Evolutionary conservation across 352 stramenopile species (phyloP), one percentile per base, ranked within the genome.

Genomic region (Pythium folliculosum): DNA sequence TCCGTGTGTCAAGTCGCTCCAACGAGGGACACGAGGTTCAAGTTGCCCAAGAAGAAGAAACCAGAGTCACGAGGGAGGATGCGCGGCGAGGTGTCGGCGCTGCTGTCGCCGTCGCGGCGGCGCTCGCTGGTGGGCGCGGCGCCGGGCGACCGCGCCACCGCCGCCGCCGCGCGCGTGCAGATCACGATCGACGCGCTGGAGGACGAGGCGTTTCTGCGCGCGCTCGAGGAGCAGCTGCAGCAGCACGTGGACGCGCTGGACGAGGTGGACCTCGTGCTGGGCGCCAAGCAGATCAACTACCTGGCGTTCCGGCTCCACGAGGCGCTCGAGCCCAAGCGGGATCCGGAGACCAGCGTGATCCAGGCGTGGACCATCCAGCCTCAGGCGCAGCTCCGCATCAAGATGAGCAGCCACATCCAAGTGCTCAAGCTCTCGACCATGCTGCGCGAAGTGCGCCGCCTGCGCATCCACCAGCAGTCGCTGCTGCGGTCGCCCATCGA

Each of bases 381-480:
- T 27, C 82, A 89, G 64, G 61, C 67, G 16, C 70, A 76, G 45
- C 65, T 80, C 25, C 86, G 84, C 59, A 74, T 86, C 63, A 92
- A 93, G 69, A 76, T 88, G 62, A 87, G 77, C 63, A 84, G 80
- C 43, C 86, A 96, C 65, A 78, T 96, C 43, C 83, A 91, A 63
- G 84, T 96, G 65, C 84, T 96, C 65, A 96, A 96, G 57, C 77
- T 96, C 49, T 94, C 86, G 16, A 96, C 88, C 16, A 91, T 93
- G 9, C 71, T 96, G 38, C 77, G 83, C 6, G 84, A 96, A 63
- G 85, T 92, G 32, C 75, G 76, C 30, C 65, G 77, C 9, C 72
- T 96, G 40, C 80, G 86, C 17, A 69, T 96, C 58, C 71, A 92
- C 51, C 76, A 92, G 63, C 72, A 75, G 16, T 76, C 77, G 16